Conservation (phyloP, 805 yeast species). For the Spathaspora sp. region DNA sequence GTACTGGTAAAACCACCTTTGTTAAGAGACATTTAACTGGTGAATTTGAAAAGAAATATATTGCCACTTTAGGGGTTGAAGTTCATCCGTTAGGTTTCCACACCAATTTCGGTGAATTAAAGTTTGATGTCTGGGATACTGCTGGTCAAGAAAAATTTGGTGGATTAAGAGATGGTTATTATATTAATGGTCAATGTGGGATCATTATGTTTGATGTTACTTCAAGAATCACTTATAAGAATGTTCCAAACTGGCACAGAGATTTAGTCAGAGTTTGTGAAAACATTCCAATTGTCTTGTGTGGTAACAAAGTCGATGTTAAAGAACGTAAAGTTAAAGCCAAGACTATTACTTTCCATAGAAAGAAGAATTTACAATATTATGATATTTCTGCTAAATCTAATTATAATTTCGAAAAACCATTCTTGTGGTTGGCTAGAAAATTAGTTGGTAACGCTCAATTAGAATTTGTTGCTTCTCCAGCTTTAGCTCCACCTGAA, state of each 20-base stretch:
- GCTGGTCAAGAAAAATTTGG: constrained; percentile 99
- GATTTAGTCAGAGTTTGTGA: constrained; percentile 99
- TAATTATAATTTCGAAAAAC: constrained; percentile 99
- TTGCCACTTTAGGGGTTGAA: constrained; percentile 99
- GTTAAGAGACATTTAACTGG: constrained; percentile 99
- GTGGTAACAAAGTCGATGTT: constrained; percentile 99
- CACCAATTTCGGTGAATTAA: constrained; percentile 98
- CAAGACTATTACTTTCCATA: constrained; percentile 99
- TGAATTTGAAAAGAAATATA: constrained; percentile 98
- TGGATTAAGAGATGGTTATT: constrained; percentile 99
- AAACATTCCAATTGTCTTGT: constrained; percentile 96
- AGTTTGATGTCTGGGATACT: constrained; percentile 99
- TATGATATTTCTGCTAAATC: constrained; percentile 99
- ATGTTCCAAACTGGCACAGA: constrained; percentile 99
- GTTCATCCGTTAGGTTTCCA: constrained; percentile 97
- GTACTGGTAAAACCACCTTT: constrained; percentile 99
- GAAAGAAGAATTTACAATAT: constrained; percentile 99
- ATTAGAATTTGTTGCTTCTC: constrained; percentile 97
- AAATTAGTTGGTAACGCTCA: constrained; percentile 97
- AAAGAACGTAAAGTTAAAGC: constrained; percentile 99
- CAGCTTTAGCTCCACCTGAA: constrained; percentile 99
- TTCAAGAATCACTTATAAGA: constrained; percentile 98
- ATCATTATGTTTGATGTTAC: constrained; percentile 99
- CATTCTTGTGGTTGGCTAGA: constrained; percentile 99
- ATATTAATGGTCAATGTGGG: constrained; percentile 99